Base-by-base conservation (phyloP, 129 eudicot species). In the Artemisia annua region DNA sequence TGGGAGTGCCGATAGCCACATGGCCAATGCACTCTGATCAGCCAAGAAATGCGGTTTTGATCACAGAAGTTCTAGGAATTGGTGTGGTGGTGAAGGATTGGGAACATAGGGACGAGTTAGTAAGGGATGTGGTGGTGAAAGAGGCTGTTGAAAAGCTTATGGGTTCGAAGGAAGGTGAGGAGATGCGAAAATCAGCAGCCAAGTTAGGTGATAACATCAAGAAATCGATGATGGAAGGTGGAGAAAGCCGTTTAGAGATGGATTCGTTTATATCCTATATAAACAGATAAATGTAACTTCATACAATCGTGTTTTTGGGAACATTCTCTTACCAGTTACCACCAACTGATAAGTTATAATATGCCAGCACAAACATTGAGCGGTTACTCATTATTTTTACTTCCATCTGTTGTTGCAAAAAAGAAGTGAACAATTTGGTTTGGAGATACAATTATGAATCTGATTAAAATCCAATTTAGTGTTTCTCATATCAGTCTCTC, bases 71-170 rank as follows among this genome's bases (percentile, higher is more conserved):
- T 60, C 66, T 60, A 26, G 43, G 17, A 60, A 60, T 60, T 5
- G 66, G 66, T 4, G 46, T 13, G 4, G 66, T 13, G 66, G 66
- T 60, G 19, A 60, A 28, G 44, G 66, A 26, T 60, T 60, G 66
- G 66, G 66, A 60, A 17, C 66, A 39, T 60, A 60, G 46, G n/a
- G 30, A 28, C 4, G 66, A 13, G 66, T 13, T 60, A 1, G 66
- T 60, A 19, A 60, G n/a, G 17, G 66, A 35, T 26, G 17, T 9
- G 7, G 19, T 14, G 46, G 66, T 60, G 17, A 39, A 60, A 60
- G 43, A 60, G 15, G 30, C 66, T 5, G 66, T 60, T 14, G 30
- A 2, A 13, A 20, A 11, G 15, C 46, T 60, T 26, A 24, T 60
- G 46, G 46, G 46, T 22, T 60, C 66, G 0, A 60, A 14, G 17